phyloP scores from a whole-genome alignment of 345 rosid genomes.

The Moringa oleifera region DNA sequence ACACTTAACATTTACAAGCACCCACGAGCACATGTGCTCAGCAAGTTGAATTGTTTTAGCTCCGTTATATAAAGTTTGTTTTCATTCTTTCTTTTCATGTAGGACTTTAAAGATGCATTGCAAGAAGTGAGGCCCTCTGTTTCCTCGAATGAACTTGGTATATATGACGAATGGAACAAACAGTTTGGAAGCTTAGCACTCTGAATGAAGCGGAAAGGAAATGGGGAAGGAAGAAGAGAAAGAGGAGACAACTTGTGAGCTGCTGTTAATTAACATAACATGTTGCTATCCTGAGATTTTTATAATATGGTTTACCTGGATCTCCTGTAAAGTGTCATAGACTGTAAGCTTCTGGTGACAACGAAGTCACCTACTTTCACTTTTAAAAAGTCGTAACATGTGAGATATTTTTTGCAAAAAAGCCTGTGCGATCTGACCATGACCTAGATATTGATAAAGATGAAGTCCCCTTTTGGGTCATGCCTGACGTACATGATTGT shows the following conservation, averaged over 20 bases:
- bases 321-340: no score
- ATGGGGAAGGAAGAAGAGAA: no score
- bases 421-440: not conserved
- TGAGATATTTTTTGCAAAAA: not conserved
- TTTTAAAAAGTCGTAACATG: not conserved
- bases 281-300: no score
- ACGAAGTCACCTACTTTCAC: not conserved
- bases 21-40: not conserved
- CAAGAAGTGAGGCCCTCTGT: slow-evolving; percentile 95
- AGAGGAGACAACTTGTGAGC: no score
- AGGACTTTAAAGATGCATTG: slow-evolving; percentile 77
- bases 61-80: not conserved
- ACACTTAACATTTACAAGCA: slow-evolving; percentile 6
- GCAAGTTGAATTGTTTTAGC: not conserved
- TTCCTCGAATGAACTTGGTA: slow-evolving; percentile 66
- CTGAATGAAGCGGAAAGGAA: slow-evolving; percentile 17
- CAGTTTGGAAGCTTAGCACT: slow-evolving; percentile 85
- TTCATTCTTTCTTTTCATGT: slow-evolving; percentile 3
- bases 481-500: not conserved
- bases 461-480: not conserved
- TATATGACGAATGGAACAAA: slow-evolving; percentile 80
- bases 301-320: no score
- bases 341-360: no score
- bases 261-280: no score
- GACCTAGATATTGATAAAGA: not conserved